These are phyloP conservation scores for Dendrocalamus latiflorus DNA, from an alignment of 202 grass and related monocot species.

Conservation along the genomic window DNA sequence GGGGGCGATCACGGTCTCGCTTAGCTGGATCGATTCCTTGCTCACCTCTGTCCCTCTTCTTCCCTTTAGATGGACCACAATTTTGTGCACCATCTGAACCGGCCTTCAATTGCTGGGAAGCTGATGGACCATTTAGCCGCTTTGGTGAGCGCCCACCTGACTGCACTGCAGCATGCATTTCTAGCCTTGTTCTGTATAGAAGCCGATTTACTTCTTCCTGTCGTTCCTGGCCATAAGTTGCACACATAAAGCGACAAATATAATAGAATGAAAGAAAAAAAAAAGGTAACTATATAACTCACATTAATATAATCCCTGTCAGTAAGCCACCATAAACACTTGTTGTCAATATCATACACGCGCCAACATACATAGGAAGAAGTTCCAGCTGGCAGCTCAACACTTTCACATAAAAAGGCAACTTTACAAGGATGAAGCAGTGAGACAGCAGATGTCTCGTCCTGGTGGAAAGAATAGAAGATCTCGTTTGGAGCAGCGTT, in stretches of 20 bases:
- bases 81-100: slow-evolving; percentile 42
- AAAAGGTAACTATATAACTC: slow-evolving; percentile 16
- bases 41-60: slow-evolving; percentile 59
- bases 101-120: slow-evolving; percentile 43
- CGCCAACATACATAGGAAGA: slow-evolving; percentile 70
- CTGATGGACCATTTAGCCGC: slow-evolving; percentile 35
- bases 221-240: slow-evolving; percentile 49
- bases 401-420: slow-evolving; percentile 62
- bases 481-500: slow-evolving; percentile 65
- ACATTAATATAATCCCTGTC: slow-evolving; percentile 74
- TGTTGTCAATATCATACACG: slow-evolving; percentile 70
- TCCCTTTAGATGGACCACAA: slow-evolving; percentile 42
- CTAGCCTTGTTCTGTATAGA: slow-evolving; percentile 52
- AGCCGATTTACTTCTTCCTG: slow-evolving; percentile 74
- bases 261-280: background rate
- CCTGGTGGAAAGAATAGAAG: slow-evolving; percentile 72
- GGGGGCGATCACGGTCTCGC: slow-evolving; percentile 37
- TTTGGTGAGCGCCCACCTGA: slow-evolving; percentile 60
- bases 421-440: slow-evolving; percentile 79
- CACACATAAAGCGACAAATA: slow-evolving; percentile 18
- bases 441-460: slow-evolving; percentile 55
- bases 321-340: slow-evolving; percentile 72
- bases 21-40: slow-evolving; percentile 42
- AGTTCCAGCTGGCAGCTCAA: slow-evolving; percentile 52
- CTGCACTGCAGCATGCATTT: slow-evolving; percentile 63